A percentile compares a stretch with the other conserved stretches of the same genome.
These are phyloP conservation scores for Dactylellina cionopaga DNA, from an alignment of 2,329 filamentous ascomycete species.

Conservation along the genomic window DNA sequence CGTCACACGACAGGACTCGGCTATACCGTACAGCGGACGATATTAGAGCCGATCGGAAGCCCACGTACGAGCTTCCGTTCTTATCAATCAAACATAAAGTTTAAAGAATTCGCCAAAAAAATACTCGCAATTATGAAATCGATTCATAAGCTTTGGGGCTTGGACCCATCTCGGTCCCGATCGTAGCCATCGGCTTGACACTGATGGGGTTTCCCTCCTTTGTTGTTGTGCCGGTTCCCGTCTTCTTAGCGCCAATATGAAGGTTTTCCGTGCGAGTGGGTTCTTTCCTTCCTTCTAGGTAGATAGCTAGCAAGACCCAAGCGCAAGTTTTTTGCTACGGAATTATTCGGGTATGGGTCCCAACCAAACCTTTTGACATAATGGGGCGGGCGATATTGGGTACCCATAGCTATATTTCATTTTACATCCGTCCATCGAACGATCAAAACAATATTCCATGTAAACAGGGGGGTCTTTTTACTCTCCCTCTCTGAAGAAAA, in stretches of 20 bases:
- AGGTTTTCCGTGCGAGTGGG: not conserved
- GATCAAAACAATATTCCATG: slow-evolving; percentile 11
- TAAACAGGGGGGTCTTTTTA: no score
- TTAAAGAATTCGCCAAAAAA: not conserved
- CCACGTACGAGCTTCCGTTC: not conserved
- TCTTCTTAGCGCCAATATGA: not conserved
- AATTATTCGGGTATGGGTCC: slow-evolving; percentile 3
- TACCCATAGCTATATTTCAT: not conserved
- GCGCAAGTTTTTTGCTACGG: slow-evolving; percentile 1
- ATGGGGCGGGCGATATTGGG: not conserved
- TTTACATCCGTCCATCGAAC: not conserved
- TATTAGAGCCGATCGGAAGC: not conserved
- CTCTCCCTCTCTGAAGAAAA: no score
- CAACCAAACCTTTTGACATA: slow-evolving; percentile 5
- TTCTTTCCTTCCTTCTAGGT: not conserved
- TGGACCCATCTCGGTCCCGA: slow-evolving; percentile 6
- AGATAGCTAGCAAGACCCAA: not conserved
- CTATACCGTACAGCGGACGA: not conserved
- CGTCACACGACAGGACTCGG: slow-evolving; percentile 10
- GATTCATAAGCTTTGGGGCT: slow-evolving; percentile 43
- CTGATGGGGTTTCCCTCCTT: not conserved
- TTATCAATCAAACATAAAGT: slow-evolving; percentile 27
- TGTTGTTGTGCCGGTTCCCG: slow-evolving; percentile 32
- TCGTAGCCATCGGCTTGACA: not conserved
- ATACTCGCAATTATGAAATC: not conserved